Evolutionary conservation across 306 rosid genomes (phyloP).

Genomic region (Mucuna pruriens): DNA sequence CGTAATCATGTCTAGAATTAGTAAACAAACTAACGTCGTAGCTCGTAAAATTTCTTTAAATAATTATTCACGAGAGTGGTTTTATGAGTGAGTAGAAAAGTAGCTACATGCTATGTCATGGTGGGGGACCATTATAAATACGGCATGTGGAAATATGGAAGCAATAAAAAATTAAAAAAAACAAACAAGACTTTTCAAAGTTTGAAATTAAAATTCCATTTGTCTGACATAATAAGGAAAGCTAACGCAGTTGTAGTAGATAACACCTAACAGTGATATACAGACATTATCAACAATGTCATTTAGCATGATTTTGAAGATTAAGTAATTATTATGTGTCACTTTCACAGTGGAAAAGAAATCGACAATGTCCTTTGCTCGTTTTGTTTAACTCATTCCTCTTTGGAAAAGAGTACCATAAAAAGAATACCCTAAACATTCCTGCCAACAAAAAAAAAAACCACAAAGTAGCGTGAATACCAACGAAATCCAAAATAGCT

Average conservation of each 20-base stretch:
- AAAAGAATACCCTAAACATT: conserved; percentile 14
- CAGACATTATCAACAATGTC: conserved; percentile 28
- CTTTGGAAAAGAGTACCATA: background rate
- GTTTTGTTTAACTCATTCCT: conserved; percentile 21
- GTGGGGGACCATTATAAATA: conserved; percentile 17
- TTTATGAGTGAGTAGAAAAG: conserved; percentile 38
- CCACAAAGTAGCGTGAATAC: conserved; percentile 33
- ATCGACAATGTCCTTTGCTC: background rate
- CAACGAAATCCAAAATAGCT: no score
- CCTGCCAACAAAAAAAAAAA: conserved; percentile 17
- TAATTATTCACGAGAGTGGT: background rate
- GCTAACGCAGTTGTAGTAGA: background rate
- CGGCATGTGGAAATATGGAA: conserved; percentile 8
- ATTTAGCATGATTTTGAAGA: conserved; percentile 32
- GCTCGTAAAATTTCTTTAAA: background rate
- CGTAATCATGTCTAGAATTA: background rate
- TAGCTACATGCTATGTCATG: background rate
- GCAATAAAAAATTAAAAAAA: background rate
- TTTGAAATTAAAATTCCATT: conserved; percentile 35
- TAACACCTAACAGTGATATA: background rate
- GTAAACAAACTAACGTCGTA: background rate
- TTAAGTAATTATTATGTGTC: conserved; percentile 34
- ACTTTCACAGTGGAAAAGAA: conserved; percentile 35
- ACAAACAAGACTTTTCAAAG: conserved; percentile 21
- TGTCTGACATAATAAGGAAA: conserved; percentile 30